Conservation (phyloP, 1,284 basidiomycete genomes). For the Rhizoctonia solani region DNA sequence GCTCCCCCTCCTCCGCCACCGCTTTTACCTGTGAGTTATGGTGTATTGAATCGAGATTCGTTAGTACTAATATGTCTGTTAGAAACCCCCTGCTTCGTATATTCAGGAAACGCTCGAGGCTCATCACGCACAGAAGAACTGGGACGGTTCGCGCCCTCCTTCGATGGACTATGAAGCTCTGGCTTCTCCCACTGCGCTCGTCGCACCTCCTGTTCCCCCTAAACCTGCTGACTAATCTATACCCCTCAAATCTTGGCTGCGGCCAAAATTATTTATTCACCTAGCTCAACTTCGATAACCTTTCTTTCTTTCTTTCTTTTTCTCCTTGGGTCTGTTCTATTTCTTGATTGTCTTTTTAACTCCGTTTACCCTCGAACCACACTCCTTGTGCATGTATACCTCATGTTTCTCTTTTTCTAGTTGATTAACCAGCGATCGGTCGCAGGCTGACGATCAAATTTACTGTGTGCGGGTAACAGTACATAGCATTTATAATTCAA, state of each 20-base stretch:
- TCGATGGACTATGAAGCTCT: not conserved
- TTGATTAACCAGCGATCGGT: too few species aligned
- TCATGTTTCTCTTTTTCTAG: too few species aligned
- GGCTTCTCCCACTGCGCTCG: not conserved
- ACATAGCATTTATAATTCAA: too few species aligned
- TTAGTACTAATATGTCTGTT: too few species aligned
- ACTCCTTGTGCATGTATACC: not conserved
- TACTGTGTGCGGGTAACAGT: too few species aligned
- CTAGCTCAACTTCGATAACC: not conserved
- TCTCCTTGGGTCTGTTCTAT: not conserved
- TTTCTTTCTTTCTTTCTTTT: conserved; percentile 2
- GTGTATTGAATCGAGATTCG: too few species aligned
- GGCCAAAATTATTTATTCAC: not conserved
- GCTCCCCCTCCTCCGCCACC: conserved; percentile 58
- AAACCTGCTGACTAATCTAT: conserved; percentile 10
- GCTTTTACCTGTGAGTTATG: conserved; percentile 57
- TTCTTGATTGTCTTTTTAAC: not conserved
- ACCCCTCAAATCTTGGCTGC: too few species aligned
- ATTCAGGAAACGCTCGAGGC: conserved; percentile 76
- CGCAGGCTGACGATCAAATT: too few species aligned
- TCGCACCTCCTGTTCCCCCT: conserved; percentile 19
- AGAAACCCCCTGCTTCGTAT: conserved; percentile 68
- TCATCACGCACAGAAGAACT: conserved; percentile 48
- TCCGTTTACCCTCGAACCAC: not conserved
- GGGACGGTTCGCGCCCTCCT: conserved; percentile 22